These are phyloP conservation scores for Amanita polypyramis DNA, from an alignment of 768 basidiomycete species.

Conservation along the genomic window DNA sequence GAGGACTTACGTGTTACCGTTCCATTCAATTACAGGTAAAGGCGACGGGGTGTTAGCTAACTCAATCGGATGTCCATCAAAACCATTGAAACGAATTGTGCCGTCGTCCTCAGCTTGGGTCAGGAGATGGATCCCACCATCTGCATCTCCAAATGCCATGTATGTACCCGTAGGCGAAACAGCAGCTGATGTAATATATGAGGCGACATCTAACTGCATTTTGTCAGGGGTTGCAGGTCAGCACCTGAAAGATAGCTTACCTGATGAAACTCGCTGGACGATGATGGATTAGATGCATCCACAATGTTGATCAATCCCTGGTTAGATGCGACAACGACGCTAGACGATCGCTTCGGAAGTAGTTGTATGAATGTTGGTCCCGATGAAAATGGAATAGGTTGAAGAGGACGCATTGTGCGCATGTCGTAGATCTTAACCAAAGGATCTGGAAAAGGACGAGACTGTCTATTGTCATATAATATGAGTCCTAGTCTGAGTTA, in stretches of 20 bases:
- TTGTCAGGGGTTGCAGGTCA: neutral
- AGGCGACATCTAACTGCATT: constrained; percentile 52
- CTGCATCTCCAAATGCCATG: constrained; percentile 85
- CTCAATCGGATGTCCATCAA: constrained; percentile 76
- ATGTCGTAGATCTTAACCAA: constrained; percentile 90
- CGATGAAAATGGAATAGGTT: constrained; percentile 80
- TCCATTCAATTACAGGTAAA: constrained; percentile 71
- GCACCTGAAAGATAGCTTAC: constrained; percentile 24
- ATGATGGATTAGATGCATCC: constrained; percentile 64
- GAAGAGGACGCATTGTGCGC: constrained; percentile 70
- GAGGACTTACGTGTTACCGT: constrained; percentile 57
- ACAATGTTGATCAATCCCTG: constrained; percentile 81
- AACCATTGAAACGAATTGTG: constrained; percentile 75
- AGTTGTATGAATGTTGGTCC: constrained; percentile 81
- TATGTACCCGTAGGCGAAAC: constrained; percentile 85
- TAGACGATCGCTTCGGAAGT: constrained; percentile 67
- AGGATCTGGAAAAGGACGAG: constrained; percentile 81
- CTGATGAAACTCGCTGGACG: constrained; percentile 71
- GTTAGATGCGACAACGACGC: constrained; percentile 63
- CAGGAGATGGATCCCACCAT: constrained; percentile 75
- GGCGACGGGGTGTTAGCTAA: constrained; percentile 71
- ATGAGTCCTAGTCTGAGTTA: constrained; percentile 8
- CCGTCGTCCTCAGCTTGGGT: constrained; percentile 59
- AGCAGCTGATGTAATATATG: constrained; percentile 71
- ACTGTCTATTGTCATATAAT: constrained; percentile 43